A percentile compares a stretch with the other conserved stretches of the same genome.
Evolutionary conservation across 371 early-diverging fungal genomes (phyloP).

Genomic region (Mucor circinelloides): DNA sequence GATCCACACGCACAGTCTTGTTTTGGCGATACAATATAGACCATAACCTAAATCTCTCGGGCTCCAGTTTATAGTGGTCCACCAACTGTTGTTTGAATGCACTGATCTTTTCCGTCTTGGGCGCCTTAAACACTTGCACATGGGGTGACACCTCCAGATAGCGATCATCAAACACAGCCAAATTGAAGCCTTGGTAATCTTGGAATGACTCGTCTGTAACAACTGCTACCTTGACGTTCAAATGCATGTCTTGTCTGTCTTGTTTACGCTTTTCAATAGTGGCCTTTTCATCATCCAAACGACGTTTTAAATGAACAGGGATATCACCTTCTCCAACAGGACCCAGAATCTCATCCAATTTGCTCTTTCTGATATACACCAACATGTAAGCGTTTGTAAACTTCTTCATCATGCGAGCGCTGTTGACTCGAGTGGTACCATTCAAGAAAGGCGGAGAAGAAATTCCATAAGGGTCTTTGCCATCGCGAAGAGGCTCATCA

Average conservation of each 20-base stretch:
- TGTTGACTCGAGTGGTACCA: constrained; percentile 22
- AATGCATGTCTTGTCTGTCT: constrained; percentile 74
- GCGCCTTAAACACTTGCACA: constrained; percentile 51
- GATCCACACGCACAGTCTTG: constrained; percentile 83
- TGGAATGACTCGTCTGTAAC: constrained; percentile 66
- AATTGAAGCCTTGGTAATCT: constrained; percentile 81
- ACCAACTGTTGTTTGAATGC: constrained; percentile 58
- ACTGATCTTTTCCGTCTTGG: constrained; percentile 60
- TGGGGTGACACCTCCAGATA: constrained; percentile 34
- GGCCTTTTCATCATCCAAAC: constrained; percentile 65
- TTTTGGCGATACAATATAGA: constrained; percentile 79
- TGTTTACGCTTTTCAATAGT: constrained; percentile 55
- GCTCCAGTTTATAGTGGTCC: constrained; percentile 48
- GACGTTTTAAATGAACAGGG: constrained; percentile 76
- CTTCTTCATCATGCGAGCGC: constrained; percentile 56
- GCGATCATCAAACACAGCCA: constrained; percentile 70
- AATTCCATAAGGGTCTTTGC: not conserved
- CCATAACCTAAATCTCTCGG: constrained; percentile 83
- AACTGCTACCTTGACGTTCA: constrained; percentile 67
- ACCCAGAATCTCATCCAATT: constrained; percentile 70
- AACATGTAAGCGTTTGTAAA: constrained; percentile 98
- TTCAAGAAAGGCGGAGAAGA: constrained; percentile 24
- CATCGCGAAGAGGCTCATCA: constrained; percentile 59
- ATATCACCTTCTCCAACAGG: constrained; percentile 71
- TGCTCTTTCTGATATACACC: constrained; percentile 86